Evolutionary conservation across 768 basidiomycete genomes (phyloP).

Genomic region (Atractiella rhizophila): DNA sequence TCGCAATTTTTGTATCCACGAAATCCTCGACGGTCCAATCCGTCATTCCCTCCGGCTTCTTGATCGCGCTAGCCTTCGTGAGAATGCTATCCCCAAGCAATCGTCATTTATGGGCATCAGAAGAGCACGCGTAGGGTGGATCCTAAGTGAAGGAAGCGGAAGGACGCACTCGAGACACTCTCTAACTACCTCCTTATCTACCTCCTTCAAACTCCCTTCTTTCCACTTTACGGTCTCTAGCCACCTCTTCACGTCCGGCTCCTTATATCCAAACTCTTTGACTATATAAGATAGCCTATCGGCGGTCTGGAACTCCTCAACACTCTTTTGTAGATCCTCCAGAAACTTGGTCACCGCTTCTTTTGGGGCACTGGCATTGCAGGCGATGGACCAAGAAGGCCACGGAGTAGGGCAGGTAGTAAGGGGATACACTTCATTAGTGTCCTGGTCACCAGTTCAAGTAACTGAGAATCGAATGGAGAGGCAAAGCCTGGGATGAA

Average conservation of each 20-base stretch:
- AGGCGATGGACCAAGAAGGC: slow-evolving; percentile 78
- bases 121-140: too few relatives aligned
- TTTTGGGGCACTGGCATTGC: slow-evolving; percentile 17
- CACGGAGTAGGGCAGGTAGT: slow-evolving; percentile 50
- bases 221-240: too few relatives aligned
- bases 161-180: too few relatives aligned
- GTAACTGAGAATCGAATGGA: not conserved
- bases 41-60: too few relatives aligned
- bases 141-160: too few relatives aligned
- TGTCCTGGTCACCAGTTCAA: not conserved
- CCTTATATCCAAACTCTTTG: slow-evolving; percentile 50
- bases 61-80: too few relatives aligned
- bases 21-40: too few relatives aligned
- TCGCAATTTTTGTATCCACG: too few relatives aligned
- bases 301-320: slow-evolving; percentile 33
- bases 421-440: slow-evolving; percentile 45
- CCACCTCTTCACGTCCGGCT: slow-evolving; percentile 48
- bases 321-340: slow-evolving; percentile 34
- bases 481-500: slow-evolving; percentile 12
- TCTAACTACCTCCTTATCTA: too few relatives aligned
- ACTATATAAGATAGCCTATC: slow-evolving; percentile 37
- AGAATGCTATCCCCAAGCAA: too few relatives aligned
- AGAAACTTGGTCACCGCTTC: slow-evolving; percentile 37
- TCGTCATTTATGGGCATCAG: too few relatives aligned
- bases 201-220: too few relatives aligned